Conservation (phyloP, 2,329 filamentous ascomycete species). For the Epichloe amarillans region DNA sequence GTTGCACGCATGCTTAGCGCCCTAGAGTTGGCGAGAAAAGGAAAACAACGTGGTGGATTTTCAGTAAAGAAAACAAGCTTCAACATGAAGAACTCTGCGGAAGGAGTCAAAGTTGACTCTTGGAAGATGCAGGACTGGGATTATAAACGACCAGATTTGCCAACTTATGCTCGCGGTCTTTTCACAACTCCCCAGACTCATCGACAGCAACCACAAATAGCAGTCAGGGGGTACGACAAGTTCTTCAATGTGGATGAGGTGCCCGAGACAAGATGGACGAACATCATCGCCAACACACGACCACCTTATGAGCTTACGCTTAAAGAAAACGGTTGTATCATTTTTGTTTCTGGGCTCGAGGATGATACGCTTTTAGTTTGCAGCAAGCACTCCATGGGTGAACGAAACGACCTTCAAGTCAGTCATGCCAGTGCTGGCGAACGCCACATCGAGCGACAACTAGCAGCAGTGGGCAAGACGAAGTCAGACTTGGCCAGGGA, state of each 20-base stretch:
- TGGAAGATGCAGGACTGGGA: slow-evolving; percentile 95
- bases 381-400: slow-evolving; percentile 94
- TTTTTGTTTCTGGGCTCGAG: slow-evolving; percentile 85
- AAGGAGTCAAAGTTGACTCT: slow-evolving; percentile 62
- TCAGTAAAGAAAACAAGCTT: slow-evolving; percentile 74
- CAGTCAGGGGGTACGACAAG: slow-evolving; percentile 92
- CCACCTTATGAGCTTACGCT: slow-evolving; percentile 92
- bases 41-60: slow-evolving; percentile 46
- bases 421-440: slow-evolving; percentile 84
- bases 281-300: slow-evolving; percentile 60
- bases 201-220: slow-evolving; percentile 60
- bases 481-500: slow-evolving; percentile 64
- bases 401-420: slow-evolving; percentile 52
- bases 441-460: slow-evolving; percentile 65
- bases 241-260: slow-evolving; percentile 94
- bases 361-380: slow-evolving; percentile 88
- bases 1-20: slow-evolving; percentile 51
- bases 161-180: slow-evolving; percentile 83
- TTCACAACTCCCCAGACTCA: slow-evolving; percentile 66
- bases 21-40: slow-evolving; percentile 45
- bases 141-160: slow-evolving; percentile 76
- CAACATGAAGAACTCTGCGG: slow-evolving; percentile 45
- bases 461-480: slow-evolving; percentile 64
- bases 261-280: slow-evolving; percentile 65
- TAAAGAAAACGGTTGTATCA: slow-evolving; percentile 99